A percentile compares a stretch with the other conserved stretches of the same genome.
Conservation (phyloP, 2,329 filamentous ascomycete species). For the Penicillium sp. region DNA sequence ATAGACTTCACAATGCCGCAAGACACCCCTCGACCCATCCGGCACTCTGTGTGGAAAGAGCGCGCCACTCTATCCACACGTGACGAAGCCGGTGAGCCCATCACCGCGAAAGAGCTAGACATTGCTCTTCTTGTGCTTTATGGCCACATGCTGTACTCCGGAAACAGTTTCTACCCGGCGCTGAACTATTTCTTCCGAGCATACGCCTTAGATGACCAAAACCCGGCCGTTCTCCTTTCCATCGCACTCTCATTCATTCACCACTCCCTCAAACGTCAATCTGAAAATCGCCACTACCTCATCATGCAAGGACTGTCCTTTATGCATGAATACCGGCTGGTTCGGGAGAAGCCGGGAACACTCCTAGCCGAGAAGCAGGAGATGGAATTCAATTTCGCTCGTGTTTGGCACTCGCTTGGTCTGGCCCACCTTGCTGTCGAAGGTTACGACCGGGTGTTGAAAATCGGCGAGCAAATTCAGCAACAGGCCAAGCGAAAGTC, state of each 20-base stretch:
- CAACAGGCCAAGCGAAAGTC: conserved; percentile 23
- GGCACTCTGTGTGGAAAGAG: conserved; percentile 44
- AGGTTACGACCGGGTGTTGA: conserved; percentile 64
- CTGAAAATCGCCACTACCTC: conserved; percentile 84
- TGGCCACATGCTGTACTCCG: conserved; percentile 82
- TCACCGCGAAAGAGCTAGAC: conserved; percentile 58
- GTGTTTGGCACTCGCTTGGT: conserved; percentile 73
- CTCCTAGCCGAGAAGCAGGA: conserved; percentile 60
- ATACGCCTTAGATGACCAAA: conserved; percentile 67
- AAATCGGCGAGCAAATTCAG: conserved; percentile 48
- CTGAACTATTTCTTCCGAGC: conserved; percentile 84
- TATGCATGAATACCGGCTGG: conserved; percentile 68
- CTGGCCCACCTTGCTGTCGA: conserved; percentile 68
- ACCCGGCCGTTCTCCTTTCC: conserved; percentile 74
- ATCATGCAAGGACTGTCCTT: conserved; percentile 83
- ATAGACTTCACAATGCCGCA: conserved; percentile 69
- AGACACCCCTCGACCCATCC: conserved; percentile 36
- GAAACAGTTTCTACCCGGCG: conserved; percentile 77
- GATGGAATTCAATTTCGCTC: conserved; percentile 75
- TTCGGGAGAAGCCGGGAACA: conserved; percentile 49
- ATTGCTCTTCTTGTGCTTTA: conserved; percentile 82
- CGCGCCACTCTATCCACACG: conserved; percentile 41
- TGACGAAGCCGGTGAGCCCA: conserved; percentile 35
- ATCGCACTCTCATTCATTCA: conserved; percentile 84
- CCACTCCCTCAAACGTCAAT: conserved; percentile 82